Evolutionary conservation across 2,329 filamentous ascomycete species (phyloP).

Genomic region (Hypoxylon sp.): DNA sequence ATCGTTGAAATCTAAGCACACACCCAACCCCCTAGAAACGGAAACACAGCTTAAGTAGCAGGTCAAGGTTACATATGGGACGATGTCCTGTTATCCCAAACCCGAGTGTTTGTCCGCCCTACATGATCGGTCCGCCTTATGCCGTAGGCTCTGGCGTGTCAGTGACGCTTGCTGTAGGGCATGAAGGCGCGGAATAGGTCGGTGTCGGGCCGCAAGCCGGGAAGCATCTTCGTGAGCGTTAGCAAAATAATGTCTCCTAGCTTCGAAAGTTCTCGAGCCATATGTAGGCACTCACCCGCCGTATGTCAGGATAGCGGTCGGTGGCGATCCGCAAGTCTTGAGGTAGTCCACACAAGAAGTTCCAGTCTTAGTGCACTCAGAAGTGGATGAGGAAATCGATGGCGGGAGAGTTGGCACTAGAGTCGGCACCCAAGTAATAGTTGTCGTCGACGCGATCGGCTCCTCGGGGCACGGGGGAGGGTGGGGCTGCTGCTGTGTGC

Average conservation of each 20-base stretch:
- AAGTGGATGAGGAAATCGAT: slow-evolving; percentile 20
- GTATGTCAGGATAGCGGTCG: slow-evolving; percentile 44
- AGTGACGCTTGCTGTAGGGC: slow-evolving; percentile 24
- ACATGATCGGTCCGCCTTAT: background rate
- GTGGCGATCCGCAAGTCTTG: slow-evolving; percentile 47
- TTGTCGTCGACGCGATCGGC: slow-evolving; percentile 7
- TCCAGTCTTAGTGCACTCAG: slow-evolving; percentile 42
- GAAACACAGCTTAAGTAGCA: background rate
- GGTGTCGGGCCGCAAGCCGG: slow-evolving; percentile 38
- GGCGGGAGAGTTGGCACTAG: slow-evolving; percentile 7
- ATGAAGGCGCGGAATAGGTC: slow-evolving; percentile 38
- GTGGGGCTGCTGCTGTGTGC: slow-evolving; percentile 26
- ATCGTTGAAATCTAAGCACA: background rate
- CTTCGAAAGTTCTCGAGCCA: no score
- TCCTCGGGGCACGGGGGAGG: slow-evolving; percentile 33
- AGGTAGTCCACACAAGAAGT: slow-evolving; percentile 48
- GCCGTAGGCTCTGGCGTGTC: background rate
- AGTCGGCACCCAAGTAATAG: slow-evolving; percentile 19
- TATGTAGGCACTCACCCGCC: slow-evolving; percentile 40
- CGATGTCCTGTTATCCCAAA: no score
- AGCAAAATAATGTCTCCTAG: background rate
- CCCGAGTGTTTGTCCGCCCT: background rate
- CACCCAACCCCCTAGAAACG: background rate
- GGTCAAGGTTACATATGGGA: background rate
- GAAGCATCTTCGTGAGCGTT: slow-evolving; percentile 35